These are phyloP conservation scores for Sherardia arvensis DNA, from an alignment of 257 asterid species.

Conservation along the genomic window DNA sequence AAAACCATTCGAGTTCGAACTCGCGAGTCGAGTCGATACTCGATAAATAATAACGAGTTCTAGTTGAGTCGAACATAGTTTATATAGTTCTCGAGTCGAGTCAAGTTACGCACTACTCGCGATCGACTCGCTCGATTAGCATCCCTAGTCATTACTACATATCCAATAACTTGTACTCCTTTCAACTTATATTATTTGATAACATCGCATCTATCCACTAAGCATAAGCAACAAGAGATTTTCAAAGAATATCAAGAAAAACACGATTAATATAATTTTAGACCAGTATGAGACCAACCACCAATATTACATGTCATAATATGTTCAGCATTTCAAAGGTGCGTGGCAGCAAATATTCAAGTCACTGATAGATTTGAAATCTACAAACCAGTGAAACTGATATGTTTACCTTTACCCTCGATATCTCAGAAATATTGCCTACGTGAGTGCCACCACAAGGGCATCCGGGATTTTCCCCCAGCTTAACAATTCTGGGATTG, in stretches of 20 bases:
- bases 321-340: background rate
- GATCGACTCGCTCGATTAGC: background rate
- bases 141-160: background rate
- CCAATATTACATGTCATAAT: background rate
- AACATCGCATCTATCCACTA: background rate
- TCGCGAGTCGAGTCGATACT: no score
- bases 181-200: background rate
- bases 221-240: background rate
- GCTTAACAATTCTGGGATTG: slow-evolving; percentile 60
- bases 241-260: background rate
- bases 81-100: no score
- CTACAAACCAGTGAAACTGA: background rate
- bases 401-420: slow-evolving; percentile 43
- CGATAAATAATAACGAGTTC: no score
- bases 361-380: background rate
- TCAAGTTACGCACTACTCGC: no score
- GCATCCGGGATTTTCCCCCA: slow-evolving; percentile 63
- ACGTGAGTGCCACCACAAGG: slow-evolving; percentile 94
- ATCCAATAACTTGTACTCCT: background rate
- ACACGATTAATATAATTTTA: background rate
- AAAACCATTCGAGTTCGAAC: no score
- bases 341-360: background rate
- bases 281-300: background rate
- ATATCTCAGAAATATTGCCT: slow-evolving; percentile 48
- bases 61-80: no score